Conservation (phyloP, 768 basidiomycete genomes). For the Mycena maculata region DNA sequence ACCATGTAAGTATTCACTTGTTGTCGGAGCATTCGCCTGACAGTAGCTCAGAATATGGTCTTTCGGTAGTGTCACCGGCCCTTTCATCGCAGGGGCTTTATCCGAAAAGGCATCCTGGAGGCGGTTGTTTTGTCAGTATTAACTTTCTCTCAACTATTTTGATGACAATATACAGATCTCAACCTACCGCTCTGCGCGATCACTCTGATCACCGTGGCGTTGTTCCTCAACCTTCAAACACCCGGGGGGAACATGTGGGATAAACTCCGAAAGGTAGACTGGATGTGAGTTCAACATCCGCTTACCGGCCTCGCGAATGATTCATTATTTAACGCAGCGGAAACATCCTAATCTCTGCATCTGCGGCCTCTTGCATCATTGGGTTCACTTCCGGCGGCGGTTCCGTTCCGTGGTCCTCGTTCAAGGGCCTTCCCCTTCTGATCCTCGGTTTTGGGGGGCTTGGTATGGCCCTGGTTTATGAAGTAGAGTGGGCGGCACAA, state of each 20-base stretch:
- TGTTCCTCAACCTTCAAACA: slow-evolving; percentile 1
- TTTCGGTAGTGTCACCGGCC: slow-evolving; percentile 44
- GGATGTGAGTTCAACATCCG: slow-evolving; percentile 2
- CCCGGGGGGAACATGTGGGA: background rate
- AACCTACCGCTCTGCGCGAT: slow-evolving; percentile 9
- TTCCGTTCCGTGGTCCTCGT: slow-evolving; percentile 51
- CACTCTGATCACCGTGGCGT: background rate
- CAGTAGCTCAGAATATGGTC: slow-evolving; percentile 44
- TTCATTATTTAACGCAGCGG: slow-evolving; percentile 46
- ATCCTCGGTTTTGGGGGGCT: slow-evolving; percentile 46
- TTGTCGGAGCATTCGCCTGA: background rate
- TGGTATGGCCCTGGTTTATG: background rate
- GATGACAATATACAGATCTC: background rate
- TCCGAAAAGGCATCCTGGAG: slow-evolving; percentile 47
- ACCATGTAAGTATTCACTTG: slow-evolving; percentile 31
- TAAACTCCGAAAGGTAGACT: slow-evolving; percentile 4
- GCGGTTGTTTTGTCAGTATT: slow-evolving; percentile 50
- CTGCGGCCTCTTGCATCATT: slow-evolving; percentile 43
- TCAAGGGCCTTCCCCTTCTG: slow-evolving; percentile 52
- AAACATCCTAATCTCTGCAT: slow-evolving; percentile 45
- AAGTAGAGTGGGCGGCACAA: background rate
- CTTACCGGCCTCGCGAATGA: slow-evolving; percentile 39
- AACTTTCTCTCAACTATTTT: slow-evolving; percentile 37
- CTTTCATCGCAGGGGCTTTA: slow-evolving; percentile 48
- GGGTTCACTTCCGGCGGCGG: slow-evolving; percentile 55